These are phyloP conservation scores for Dryas alaskensis DNA, from an alignment of 306 rosid genomes.

Conservation along the genomic window DNA sequence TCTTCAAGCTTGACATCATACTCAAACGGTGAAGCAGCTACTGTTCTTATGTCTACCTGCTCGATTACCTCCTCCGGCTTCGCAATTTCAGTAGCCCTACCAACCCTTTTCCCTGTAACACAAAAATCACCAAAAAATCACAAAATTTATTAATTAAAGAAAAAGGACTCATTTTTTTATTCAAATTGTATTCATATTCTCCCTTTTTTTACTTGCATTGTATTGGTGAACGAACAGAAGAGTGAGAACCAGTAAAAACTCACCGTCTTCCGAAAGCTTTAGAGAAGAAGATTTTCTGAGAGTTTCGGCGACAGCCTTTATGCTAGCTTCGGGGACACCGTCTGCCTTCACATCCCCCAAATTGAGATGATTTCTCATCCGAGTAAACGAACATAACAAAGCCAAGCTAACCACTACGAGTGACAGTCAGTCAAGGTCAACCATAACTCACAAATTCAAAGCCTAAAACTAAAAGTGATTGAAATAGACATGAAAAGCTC, in stretches of 20 bases:
- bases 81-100: slow-evolving; percentile 57
- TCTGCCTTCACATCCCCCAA: slow-evolving; percentile 61
- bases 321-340: slow-evolving; percentile 42
- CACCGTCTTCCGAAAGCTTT: slow-evolving; percentile 84
- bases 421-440: slow-evolving; percentile 53
- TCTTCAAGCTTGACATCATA: slow-evolving; percentile 71
- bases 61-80: slow-evolving; percentile 72
- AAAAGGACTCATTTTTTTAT: not conserved
- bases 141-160: not conserved
- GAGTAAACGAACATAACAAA: slow-evolving; percentile 70
- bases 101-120: slow-evolving; percentile 59
- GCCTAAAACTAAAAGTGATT: not conserved
- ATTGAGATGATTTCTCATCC: slow-evolving; percentile 71
- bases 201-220: not conserved
- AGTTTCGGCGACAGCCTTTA: slow-evolving; percentile 70
- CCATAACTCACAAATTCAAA: slow-evolving; percentile 5
- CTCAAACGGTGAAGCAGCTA: slow-evolving; percentile 78
- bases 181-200: too few relatives aligned
- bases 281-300: slow-evolving; percentile 51
- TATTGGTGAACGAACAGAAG: not conserved
- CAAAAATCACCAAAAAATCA: not conserved
- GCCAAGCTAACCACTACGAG: slow-evolving; percentile 66
- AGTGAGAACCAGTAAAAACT: slow-evolving; percentile 12
- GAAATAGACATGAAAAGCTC: not conserved
- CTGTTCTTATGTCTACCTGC: slow-evolving; percentile 75